Conservation (phyloP, 345 rosid genomes). For the Leavenworthia alabamica region DNA sequence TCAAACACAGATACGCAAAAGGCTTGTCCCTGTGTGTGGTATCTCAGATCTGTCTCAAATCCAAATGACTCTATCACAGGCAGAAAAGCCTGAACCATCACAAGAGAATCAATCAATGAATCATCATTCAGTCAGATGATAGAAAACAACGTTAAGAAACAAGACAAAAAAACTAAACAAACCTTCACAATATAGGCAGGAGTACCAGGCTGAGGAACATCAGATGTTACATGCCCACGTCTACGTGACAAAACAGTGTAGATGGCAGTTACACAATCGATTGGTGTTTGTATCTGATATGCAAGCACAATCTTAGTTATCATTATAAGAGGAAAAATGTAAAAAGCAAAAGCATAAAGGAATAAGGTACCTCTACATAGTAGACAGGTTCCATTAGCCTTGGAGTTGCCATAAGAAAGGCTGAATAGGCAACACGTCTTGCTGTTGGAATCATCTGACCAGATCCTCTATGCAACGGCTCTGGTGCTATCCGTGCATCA, state of each 20-base stretch:
- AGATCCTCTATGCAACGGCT: constrained; percentile 88
- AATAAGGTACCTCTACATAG: constrained; percentile 71
- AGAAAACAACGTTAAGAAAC: background rate
- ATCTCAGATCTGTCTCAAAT: constrained; percentile 83
- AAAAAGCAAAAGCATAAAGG: background rate
- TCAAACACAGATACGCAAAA: constrained; percentile 73
- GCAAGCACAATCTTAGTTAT: background rate
- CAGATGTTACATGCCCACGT: constrained; percentile 96
- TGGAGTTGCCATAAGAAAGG: constrained; percentile 95
- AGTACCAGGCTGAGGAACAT: constrained; percentile 97
- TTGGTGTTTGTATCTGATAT: constrained; percentile 92
- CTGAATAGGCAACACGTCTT: constrained; percentile 82
- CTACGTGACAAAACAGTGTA: constrained; percentile 89
- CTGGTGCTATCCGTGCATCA: constrained; percentile 89
- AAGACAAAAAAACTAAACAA: background rate
- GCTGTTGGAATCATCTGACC: constrained; percentile 99
- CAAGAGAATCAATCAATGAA: background rate
- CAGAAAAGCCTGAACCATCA: constrained; percentile 61
- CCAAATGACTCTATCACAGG: constrained; percentile 91
- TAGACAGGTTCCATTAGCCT: constrained; percentile 99
- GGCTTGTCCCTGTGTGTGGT: constrained; percentile 93
- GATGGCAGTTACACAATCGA: constrained; percentile 90
- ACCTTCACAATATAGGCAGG: constrained; percentile 97
- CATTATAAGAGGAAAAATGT: background rate
- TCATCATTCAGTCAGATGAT: background rate